Conservation (phyloP, 2,329 filamentous ascomycete genomes). For the Aspergillus sojae region DNA sequence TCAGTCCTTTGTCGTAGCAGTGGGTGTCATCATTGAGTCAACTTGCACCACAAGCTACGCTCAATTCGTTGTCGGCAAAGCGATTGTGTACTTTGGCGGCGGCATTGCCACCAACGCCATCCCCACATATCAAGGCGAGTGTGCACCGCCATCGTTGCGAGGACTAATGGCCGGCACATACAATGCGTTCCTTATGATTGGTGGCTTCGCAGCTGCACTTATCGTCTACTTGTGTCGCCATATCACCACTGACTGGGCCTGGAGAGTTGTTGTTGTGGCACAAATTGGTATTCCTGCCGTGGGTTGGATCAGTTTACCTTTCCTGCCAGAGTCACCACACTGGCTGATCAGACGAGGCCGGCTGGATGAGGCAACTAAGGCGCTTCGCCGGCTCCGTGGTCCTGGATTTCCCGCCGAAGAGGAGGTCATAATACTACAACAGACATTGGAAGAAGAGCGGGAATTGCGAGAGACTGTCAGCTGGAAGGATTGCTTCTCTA, state of each 20-base stretch:
- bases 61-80: slow-evolving; percentile 28
- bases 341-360: slow-evolving; percentile 1
- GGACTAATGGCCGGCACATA: slow-evolving; percentile 34
- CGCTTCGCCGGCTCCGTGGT: slow-evolving; percentile 1
- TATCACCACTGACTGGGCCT: slow-evolving; percentile 7
- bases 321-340: slow-evolving; percentile 7
- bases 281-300: slow-evolving; percentile 8
- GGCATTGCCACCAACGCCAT: slow-evolving; percentile 36
- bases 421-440: background rate
- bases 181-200: slow-evolving; percentile 11
- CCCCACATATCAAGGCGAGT: slow-evolving; percentile 64
- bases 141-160: slow-evolving; percentile 58
- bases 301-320: background rate
- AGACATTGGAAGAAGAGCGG: background rate
- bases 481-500: background rate
- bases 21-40: slow-evolving; percentile 20
- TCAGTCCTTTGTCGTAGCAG: slow-evolving; percentile 9
- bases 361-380: background rate
- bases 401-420: background rate
- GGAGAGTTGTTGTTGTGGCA: slow-evolving; percentile 6
- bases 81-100: slow-evolving; percentile 24
- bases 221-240: slow-evolving; percentile 13
- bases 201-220: slow-evolving; percentile 8
- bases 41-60: slow-evolving; percentile 22
- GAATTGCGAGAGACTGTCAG: background rate